These are phyloP conservation scores for Trichoderma gracile DNA, from an alignment of 2,329 filamentous ascomycete species.

Conservation along the genomic window DNA sequence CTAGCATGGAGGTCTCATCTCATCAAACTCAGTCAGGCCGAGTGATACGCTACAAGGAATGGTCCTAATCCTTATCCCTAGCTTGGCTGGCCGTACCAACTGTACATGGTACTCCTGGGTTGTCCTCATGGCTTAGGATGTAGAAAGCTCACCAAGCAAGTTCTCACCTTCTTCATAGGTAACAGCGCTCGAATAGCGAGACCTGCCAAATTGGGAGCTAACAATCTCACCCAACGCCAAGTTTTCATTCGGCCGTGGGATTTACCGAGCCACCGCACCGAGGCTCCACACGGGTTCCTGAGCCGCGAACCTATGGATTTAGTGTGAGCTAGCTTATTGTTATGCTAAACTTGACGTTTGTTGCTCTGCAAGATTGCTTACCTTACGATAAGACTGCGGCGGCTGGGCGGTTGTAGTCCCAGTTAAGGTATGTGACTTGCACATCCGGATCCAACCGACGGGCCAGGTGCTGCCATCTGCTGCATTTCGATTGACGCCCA, in stretches of 20 bases:
- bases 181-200: not conserved
- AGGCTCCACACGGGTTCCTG: not conserved
- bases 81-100: too few species aligned
- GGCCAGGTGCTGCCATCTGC: not conserved
- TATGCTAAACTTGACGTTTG: not conserved
- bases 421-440: not conserved
- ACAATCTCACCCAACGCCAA: not conserved
- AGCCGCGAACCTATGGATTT: conserved; percentile 3
- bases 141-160: not conserved
- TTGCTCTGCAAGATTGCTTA: not conserved
- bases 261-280: conserved; percentile 5
- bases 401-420: not conserved
- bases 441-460: conserved; percentile 1
- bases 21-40: too few species aligned
- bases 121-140: too few species aligned
- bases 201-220: conserved; percentile 8
- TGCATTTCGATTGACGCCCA: not conserved
- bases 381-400: not conserved
- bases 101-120: too few species aligned
- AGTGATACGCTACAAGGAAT: too few species aligned
- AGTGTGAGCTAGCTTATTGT: not conserved
- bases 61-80: too few species aligned
- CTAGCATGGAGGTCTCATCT: too few species aligned
- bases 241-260: conserved; percentile 7
- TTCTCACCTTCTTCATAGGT: not conserved